A percentile compares a stretch with the other conserved stretches of the same genome.
phyloP scores from a whole-genome alignment of 164 flowering plant species.

The Nelumbo lutea region DNA sequence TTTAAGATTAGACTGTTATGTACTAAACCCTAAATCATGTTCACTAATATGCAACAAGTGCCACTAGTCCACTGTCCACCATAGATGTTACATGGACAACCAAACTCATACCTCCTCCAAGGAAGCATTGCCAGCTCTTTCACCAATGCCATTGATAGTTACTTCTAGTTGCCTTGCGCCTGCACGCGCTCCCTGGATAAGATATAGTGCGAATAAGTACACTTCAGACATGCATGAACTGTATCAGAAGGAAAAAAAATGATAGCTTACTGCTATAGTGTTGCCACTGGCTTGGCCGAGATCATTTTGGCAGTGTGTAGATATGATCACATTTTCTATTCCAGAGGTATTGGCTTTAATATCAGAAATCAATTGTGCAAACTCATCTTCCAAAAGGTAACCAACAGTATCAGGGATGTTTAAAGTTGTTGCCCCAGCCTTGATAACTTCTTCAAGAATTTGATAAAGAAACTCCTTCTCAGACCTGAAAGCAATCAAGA shows the following conservation, averaged over 20 bases:
- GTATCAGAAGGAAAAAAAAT: not conserved
- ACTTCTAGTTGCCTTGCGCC: conserved; percentile 96
- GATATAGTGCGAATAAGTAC: conserved; percentile 18
- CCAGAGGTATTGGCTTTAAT: conserved; percentile 88
- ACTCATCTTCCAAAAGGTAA: conserved; percentile 60
- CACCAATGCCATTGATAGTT: conserved; percentile 96
- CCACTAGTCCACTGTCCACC: too few relatives aligned
- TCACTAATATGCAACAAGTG: too few relatives aligned
- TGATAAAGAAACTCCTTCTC: conserved; percentile 79
- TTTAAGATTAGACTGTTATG: too few relatives aligned
- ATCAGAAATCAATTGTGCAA: conserved; percentile 79
- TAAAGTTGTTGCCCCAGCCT: conserved; percentile 97
- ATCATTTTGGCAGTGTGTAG: conserved; percentile 98
- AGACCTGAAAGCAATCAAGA: conserved; percentile 44
- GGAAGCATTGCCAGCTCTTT: conserved; percentile 99
- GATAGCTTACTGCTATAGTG: conserved; percentile 61
- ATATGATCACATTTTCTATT: conserved; percentile 84
- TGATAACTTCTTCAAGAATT: conserved; percentile 82
- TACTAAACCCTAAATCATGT: too few relatives aligned
- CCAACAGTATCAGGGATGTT: conserved; percentile 99
- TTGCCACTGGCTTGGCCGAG: conserved; percentile 97
- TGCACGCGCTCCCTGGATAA: conserved; percentile 71
- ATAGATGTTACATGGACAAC: not conserved
- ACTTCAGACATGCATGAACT: not conserved
- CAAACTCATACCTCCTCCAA: conserved; percentile 70